Evolutionary conservation across 371 early-diverging fungal species (phyloP).

Genomic region (Mortierella sp.): DNA sequence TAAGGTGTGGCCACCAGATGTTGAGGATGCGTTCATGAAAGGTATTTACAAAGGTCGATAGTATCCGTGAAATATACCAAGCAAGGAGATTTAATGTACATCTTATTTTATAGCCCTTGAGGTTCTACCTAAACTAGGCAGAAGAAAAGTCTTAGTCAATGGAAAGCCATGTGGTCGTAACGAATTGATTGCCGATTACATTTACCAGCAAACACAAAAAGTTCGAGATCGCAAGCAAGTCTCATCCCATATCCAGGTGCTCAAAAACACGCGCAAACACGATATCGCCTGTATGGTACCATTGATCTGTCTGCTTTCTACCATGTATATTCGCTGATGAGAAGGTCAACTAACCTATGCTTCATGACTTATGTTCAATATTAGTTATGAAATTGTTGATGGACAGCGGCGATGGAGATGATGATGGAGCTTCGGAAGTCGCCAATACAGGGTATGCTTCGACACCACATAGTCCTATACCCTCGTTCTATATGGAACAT

Average conservation of each 20-base stretch:
- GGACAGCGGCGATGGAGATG: slow-evolving; percentile 60
- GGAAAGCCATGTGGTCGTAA: slow-evolving; percentile 81
- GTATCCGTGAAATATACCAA: no score
- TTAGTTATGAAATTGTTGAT: slow-evolving; percentile 70
- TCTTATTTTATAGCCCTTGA: slow-evolving; percentile 60
- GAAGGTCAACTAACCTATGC: neutral
- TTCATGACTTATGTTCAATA: neutral
- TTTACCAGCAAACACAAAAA: slow-evolving; percentile 73
- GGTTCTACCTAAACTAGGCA: slow-evolving; percentile 68
- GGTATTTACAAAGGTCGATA: slow-evolving; percentile 20
- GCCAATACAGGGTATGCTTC: slow-evolving; percentile 5
- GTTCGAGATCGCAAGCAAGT: slow-evolving; percentile 83
- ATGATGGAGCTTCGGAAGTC: slow-evolving; percentile 29
- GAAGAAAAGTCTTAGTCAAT: slow-evolving; percentile 70
- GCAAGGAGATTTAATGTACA: neutral
- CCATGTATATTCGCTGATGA: neutral
- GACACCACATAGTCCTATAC: slow-evolving; percentile 24
- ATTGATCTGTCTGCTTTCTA: neutral
- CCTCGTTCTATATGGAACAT: slow-evolving; percentile 14
- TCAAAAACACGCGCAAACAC: slow-evolving; percentile 79
- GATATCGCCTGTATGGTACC: slow-evolving; percentile 66
- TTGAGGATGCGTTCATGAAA: slow-evolving; percentile 48
- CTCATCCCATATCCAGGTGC: slow-evolving; percentile 84
- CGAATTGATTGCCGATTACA: slow-evolving; percentile 83
- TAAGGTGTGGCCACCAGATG: slow-evolving; percentile 54